Conservation (phyloP, 2,329 filamentous ascomycete genomes). For the Xylaria multiplex region DNA sequence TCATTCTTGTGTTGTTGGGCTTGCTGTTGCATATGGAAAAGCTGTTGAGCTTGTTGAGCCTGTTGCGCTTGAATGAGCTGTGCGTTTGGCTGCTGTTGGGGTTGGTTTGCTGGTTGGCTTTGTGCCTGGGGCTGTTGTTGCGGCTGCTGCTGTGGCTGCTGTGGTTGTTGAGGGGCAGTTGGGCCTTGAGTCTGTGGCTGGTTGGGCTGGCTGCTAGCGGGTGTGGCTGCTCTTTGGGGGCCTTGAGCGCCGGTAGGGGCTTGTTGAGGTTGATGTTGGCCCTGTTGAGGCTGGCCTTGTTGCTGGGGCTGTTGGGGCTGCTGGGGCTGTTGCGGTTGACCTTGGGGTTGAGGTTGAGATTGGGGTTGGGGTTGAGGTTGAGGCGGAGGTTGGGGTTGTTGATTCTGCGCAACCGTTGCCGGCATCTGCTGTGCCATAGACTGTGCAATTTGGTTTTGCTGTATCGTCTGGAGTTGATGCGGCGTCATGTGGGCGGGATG, state of each 20-base stretch:
- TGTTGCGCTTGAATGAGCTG: conserved; percentile 53
- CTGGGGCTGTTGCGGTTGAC: conserved; percentile 39
- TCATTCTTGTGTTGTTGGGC: conserved; percentile 57
- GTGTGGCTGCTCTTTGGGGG: conserved; percentile 37
- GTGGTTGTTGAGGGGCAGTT: conserved; percentile 42
- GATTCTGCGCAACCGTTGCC: conserved; percentile 52
- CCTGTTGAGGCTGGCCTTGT: conserved; percentile 38
- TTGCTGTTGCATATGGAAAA: conserved; percentile 42
- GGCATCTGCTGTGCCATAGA: conserved; percentile 51
- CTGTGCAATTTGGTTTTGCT: conserved; percentile 49
- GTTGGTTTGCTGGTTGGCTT: conserved; percentile 44
- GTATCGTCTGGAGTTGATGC: conserved; percentile 55
- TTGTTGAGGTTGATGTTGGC: conserved; percentile 39
- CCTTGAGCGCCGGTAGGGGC: conserved; percentile 40
- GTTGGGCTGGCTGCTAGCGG: conserved; percentile 37
- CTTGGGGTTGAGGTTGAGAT: conserved; percentile 38
- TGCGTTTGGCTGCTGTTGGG: conserved; percentile 45
- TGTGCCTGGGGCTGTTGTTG: conserved; percentile 51
- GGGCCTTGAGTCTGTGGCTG: conserved; percentile 52
- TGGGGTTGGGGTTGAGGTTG: conserved; percentile 45
- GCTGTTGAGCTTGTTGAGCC: conserved; percentile 49
- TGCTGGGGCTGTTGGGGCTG: conserved; percentile 33
- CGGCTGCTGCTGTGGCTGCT: conserved; percentile 48
- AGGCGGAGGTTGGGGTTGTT: conserved; percentile 49
- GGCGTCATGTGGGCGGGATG: conserved; percentile 53